phyloP scores from a whole-genome alignment of 495 filamentous ascomycete species.

The Penicillium paradoxum region DNA sequence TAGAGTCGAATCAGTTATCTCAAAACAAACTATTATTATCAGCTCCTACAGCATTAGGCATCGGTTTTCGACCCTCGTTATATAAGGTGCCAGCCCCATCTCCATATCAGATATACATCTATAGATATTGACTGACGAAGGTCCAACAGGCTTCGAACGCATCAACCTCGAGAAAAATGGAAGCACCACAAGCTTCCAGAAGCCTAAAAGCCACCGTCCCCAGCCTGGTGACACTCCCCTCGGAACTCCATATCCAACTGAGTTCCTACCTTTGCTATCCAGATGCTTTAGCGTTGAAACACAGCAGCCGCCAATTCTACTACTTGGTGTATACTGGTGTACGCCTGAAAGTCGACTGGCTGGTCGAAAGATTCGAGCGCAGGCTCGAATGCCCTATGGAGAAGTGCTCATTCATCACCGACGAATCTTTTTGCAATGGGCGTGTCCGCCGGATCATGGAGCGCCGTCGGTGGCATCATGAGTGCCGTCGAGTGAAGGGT shows the following conservation, averaged over 20 bases:
- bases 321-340: conserved; percentile 61
- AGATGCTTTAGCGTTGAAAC: conserved; percentile 67
- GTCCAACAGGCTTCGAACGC: background rate
- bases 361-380: conserved; percentile 52
- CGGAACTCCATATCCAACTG: conserved; percentile 70
- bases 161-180: background rate
- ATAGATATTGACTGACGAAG: background rate
- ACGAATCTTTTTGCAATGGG: conserved; percentile 41
- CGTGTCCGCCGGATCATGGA: conserved; percentile 41
- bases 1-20: no score
- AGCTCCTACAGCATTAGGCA: conserved; percentile 4
- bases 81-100: background rate
- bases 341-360: conserved; percentile 61
- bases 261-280: conserved; percentile 71
- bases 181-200: background rate
- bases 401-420: conserved; percentile 43
- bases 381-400: conserved; percentile 47
- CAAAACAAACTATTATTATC: background rate
- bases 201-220: background rate
- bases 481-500: conserved; percentile 25
- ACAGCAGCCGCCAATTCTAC: conserved; percentile 59
- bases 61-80: conserved; percentile 1
- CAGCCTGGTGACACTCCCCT: conserved; percentile 46
- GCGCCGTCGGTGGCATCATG: conserved; percentile 37
- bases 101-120: background rate